Conservation (phyloP, 306 rosid genomes). For the Psophocarpus tetragonolobus region DNA sequence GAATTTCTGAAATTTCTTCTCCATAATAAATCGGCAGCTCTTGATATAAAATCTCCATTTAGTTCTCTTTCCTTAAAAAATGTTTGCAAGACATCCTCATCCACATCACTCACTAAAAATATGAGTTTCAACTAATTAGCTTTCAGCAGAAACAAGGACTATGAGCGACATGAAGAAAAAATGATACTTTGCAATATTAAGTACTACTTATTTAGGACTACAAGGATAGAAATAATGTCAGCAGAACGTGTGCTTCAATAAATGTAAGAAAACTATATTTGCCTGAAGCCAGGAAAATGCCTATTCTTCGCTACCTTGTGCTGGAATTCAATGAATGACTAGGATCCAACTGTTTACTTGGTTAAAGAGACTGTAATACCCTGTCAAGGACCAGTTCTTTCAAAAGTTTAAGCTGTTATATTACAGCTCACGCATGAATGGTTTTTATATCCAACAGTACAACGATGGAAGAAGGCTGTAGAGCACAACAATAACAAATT, state of each 20-base stretch:
- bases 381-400: not conserved
- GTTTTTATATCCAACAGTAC: not conserved
- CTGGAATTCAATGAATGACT: not conserved
- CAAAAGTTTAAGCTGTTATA: not conserved
- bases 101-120: slow-evolving; percentile 53
- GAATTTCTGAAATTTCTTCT: slow-evolving; percentile 44
- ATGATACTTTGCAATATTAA: not conserved
- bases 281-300: not conserved
- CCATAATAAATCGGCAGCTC: slow-evolving; percentile 84
- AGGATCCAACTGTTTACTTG: not conserved
- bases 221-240: not conserved
- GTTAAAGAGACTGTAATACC: not conserved
- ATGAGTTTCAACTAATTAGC: slow-evolving; percentile 36
- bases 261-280: not conserved
- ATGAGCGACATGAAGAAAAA: slow-evolving; percentile 14
- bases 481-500: too few species aligned
- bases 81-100: slow-evolving; percentile 69
- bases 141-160: slow-evolving; percentile 11
- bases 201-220: not conserved
- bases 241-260: not conserved
- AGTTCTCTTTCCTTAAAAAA: slow-evolving; percentile 76
- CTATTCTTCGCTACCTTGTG: not conserved
- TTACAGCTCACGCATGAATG: not conserved
- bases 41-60: slow-evolving; percentile 76
- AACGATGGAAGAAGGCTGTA: too few species aligned